Evolutionary conservation across 345 rosid species (phyloP).

Genomic region (Dimocarpus longan): DNA sequence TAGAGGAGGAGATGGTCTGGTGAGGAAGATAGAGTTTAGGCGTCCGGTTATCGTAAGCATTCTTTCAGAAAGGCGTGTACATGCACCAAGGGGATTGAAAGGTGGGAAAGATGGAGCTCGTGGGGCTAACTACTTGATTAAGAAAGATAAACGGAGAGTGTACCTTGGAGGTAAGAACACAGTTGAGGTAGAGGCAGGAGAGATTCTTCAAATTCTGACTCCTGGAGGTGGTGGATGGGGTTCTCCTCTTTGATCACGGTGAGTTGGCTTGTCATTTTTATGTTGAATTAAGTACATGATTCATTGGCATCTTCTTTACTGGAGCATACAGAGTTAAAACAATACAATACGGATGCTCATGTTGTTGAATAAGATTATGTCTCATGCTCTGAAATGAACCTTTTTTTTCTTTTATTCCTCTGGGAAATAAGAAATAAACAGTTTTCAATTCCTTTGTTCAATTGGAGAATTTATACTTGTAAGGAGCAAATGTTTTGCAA

Average conservation of each 20-base stretch:
- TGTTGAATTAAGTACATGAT: background rate
- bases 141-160: constrained; percentile 58
- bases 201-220: constrained; percentile 79
- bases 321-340: background rate
- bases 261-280: background rate
- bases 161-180: constrained; percentile 94
- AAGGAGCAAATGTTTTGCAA: too few relatives aligned
- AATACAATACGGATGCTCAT: background rate
- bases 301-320: background rate
- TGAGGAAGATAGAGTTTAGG: constrained; percentile 90
- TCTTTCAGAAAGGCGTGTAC: constrained; percentile 97
- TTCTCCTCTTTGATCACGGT: constrained; percentile 27
- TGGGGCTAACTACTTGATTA: constrained; percentile 77
- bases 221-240: constrained; percentile 97
- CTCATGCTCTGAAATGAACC: background rate
- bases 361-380: background rate
- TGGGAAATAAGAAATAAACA: too few relatives aligned
- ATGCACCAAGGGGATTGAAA: constrained; percentile 79
- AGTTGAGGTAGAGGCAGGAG: constrained; percentile 71
- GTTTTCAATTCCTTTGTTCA: too few relatives aligned
- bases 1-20: constrained; percentile 85
- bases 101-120: constrained; percentile 85
- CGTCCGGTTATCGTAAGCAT: constrained; percentile 78
- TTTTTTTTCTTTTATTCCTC: too few relatives aligned
- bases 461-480: too few relatives aligned